Evolutionary conservation across 306 rosid genomes (phyloP), one percentile per base, ranked within the genome.

Genomic region (Astragalus glycyphyllos): DNA sequence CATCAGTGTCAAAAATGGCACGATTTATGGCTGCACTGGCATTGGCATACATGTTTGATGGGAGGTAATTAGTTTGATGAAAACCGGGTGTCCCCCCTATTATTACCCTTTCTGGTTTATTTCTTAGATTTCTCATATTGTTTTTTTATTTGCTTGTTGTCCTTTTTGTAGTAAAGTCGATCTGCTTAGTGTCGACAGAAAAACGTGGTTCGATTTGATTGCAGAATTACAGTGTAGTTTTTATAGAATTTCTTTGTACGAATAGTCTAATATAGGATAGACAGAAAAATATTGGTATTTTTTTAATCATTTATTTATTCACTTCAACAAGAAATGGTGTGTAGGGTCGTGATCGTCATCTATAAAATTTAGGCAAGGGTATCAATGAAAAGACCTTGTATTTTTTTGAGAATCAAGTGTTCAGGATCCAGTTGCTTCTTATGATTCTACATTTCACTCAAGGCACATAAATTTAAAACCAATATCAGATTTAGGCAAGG

Each of bases 1-100:
- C 97, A 5, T 95, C 97, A 0, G 95, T 81, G 58, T 95, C 97
- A 44, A 95, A 95, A 86, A 95, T 95, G 99, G 99, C 99, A 38
- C 96, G 99, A 38, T 95, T 95, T 87, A 95, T 95, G 99, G 97
- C 97, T 63, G 96, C 99, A 2, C 77, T 95, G 77, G 99, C 99
- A 59, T 84, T 95, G 83, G 97, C 97, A 40, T 95, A 95, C 91
- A 95, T 95, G 99, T 95, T 95, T 85, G 99, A 95, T 69, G 96
- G 99, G 72, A 89, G 99, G 99, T 95, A 87, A 68, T 58, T 51
- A 44, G 40, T 68, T 57, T 68, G 42, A 69, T 37, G 71, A 31
- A 37, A 56, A 17, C 59, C 11, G 40, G 11, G 29, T 40, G 17
- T 42, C 58, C 16, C 6, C 45, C 12, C 45, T 68, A 3, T 42